Evolutionary conservation across 768 basidiomycete genomes (phyloP).

Genomic region (Neoboletus brunneissimus): DNA sequence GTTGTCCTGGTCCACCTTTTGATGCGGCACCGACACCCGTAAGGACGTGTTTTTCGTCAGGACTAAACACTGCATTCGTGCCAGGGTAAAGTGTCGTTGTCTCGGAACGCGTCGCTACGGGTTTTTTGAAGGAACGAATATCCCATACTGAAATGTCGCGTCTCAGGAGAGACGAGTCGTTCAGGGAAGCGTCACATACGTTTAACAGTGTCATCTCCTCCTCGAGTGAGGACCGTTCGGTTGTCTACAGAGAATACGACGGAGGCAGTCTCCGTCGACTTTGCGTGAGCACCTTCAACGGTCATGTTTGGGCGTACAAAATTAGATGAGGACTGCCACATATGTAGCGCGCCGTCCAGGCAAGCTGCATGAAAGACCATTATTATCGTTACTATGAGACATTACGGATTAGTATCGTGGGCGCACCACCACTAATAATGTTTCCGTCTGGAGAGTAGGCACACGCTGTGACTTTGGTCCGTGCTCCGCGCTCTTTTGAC

Average conservation of each 20-base stretch:
- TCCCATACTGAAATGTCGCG: constrained; percentile 77
- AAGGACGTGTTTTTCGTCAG: constrained; percentile 85
- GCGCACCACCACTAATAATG: constrained; percentile 81
- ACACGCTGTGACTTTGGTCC: constrained; percentile 88
- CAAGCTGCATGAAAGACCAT: constrained; percentile 53
- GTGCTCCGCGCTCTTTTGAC: constrained; percentile 90
- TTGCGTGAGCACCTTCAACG: constrained; percentile 83
- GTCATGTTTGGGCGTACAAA: constrained; percentile 88
- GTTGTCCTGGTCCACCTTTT: constrained; percentile 65
- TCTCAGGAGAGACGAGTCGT: background rate
- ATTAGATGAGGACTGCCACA: constrained; percentile 92
- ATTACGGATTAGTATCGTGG: constrained; percentile 9
- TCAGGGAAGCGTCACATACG: constrained; percentile 50
- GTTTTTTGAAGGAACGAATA: constrained; percentile 85
- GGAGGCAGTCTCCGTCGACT: constrained; percentile 83
- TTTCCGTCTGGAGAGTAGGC: constrained; percentile 89
- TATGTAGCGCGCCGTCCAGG: constrained; percentile 86
- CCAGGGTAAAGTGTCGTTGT: constrained; percentile 82
- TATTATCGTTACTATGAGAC: too few species aligned
- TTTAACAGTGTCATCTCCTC: constrained; percentile 95
- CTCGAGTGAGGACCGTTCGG: constrained; percentile 78
- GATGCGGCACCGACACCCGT: constrained; percentile 74
- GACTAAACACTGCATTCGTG: constrained; percentile 94
- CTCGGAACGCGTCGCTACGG: constrained; percentile 62
- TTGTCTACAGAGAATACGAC: constrained; percentile 89